Percentiles rank a stretch among this genome's conserved stretches.
These are phyloP conservation scores for Erucastrum elatum DNA, from an alignment of 345 rosid species.

Conservation along the genomic window DNA sequence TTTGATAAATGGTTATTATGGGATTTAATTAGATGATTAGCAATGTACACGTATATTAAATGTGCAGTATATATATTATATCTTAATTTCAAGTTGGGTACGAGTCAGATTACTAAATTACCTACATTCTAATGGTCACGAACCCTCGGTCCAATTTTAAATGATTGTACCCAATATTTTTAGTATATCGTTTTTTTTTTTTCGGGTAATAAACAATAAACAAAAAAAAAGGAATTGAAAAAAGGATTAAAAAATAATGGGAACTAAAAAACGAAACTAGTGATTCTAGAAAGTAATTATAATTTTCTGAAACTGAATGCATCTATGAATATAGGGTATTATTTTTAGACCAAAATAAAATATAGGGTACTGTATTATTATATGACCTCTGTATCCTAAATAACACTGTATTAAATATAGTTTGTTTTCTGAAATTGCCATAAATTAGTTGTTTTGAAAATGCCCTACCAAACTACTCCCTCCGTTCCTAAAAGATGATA, in stretches of 20 bases:
- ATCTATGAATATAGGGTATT: neutral
- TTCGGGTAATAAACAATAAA: constrained; percentile 11
- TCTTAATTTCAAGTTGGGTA: constrained; percentile 19
- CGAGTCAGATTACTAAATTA: constrained; percentile 6
- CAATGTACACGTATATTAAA: neutral
- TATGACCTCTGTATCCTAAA: neutral
- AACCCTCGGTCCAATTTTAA: neutral
- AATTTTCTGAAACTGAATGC: neutral
- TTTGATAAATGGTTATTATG: no score
- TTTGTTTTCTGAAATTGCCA: neutral
- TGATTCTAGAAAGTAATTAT: neutral
- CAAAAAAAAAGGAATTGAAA: neutral
- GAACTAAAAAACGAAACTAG: neutral
- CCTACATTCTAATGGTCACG: constrained; percentile 11
- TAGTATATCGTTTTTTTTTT: neutral
- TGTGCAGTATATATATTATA: neutral
- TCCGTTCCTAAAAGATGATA: no score
- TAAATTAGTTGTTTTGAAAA: neutral
- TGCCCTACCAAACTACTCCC: neutral
- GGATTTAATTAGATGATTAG: no score
- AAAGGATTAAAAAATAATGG: no score
- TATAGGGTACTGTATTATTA: neutral
- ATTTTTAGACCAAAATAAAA: neutral
- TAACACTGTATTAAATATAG: neutral
- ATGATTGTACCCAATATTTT: neutral